Conservation (phyloP, 768 basidiomycete species). For the Rubroboletus satanas region DNA sequence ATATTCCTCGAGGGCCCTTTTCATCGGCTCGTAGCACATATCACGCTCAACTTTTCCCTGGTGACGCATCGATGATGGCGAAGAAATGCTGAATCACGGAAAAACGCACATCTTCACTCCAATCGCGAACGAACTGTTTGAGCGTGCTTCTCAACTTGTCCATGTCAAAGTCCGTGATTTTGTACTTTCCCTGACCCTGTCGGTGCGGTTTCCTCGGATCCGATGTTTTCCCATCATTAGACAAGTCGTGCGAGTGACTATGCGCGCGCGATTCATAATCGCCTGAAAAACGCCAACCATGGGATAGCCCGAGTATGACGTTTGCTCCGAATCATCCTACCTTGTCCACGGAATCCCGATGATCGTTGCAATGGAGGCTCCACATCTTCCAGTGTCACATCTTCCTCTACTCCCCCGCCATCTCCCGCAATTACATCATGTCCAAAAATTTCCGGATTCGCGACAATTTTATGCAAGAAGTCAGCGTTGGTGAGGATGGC, state of each 20-base stretch:
- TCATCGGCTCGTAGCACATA: slow-evolving; percentile 76
- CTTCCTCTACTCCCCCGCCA: slow-evolving; percentile 15
- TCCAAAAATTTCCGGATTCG: slow-evolving; percentile 79
- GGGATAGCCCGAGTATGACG: slow-evolving; percentile 13
- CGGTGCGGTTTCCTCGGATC: slow-evolving; percentile 12
- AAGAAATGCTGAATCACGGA: not conserved
- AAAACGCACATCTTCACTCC: slow-evolving; percentile 71
- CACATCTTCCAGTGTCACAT: slow-evolving; percentile 16
- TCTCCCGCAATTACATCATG: slow-evolving; percentile 34
- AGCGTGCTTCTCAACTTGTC: slow-evolving; percentile 90
- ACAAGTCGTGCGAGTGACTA: slow-evolving; percentile 32
- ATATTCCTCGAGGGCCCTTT: slow-evolving; percentile 62
- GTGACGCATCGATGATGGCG: not conserved
- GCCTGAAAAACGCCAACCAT: slow-evolving; percentile 10
- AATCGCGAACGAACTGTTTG: slow-evolving; percentile 91
- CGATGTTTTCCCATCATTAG: slow-evolving; percentile 1
- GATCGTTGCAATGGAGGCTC: not conserved
- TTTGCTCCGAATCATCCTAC: slow-evolving; percentile 22
- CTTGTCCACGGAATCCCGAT: slow-evolving; percentile 1
- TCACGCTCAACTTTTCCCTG: slow-evolving; percentile 79
- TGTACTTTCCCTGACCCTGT: slow-evolving; percentile 31
- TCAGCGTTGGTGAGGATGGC: slow-evolving; percentile 78
- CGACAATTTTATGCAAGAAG: slow-evolving; percentile 71
- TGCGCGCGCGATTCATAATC: slow-evolving; percentile 34
- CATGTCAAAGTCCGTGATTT: slow-evolving; percentile 71